Conservation (phyloP, 257 asterid species). For the Ilex asprella region DNA sequence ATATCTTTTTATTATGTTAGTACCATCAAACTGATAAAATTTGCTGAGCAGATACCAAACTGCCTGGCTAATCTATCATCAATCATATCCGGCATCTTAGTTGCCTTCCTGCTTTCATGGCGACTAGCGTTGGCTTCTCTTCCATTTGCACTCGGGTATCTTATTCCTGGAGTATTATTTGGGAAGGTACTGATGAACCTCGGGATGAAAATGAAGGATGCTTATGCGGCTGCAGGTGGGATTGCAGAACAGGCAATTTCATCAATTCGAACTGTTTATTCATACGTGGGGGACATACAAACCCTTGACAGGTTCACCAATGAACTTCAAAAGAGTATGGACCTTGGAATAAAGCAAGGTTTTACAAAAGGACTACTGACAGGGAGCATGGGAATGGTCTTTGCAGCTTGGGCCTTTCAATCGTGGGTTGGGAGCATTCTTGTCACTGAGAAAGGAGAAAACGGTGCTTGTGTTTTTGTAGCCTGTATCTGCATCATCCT, state of each 20-base stretch:
- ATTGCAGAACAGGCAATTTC: conserved; percentile 67
- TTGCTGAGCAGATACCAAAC: conserved; percentile 47
- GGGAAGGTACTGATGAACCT: conserved; percentile 56
- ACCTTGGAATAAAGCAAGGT: conserved; percentile 60
- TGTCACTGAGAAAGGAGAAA: conserved; percentile 54
- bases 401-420: conserved; percentile 67
- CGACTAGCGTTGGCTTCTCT: conserved; percentile 59
- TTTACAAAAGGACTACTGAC: conserved; percentile 62
- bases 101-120: conserved; percentile 74
- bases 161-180: conserved; percentile 53
- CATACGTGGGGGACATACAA: conserved; percentile 58
- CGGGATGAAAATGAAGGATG: conserved; percentile 43
- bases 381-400: conserved; percentile 73
- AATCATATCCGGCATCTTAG: conserved; percentile 34
- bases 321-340: conserved; percentile 46
- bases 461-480: conserved; percentile 58
- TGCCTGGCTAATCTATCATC: conserved; percentile 47
- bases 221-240: conserved; percentile 54
- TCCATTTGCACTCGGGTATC: conserved; percentile 53
- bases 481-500: conserved; percentile 47
- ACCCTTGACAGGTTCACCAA: conserved; percentile 43
- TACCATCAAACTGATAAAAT: background rate
- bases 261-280: conserved; percentile 64
- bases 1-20: background rate
- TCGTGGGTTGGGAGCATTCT: conserved; percentile 74